Percentiles rank a stretch among this genome's conserved stretches.
Evolutionary conservation across 345 rosid genomes (phyloP).

Genomic region (Syzygium jambos): DNA sequence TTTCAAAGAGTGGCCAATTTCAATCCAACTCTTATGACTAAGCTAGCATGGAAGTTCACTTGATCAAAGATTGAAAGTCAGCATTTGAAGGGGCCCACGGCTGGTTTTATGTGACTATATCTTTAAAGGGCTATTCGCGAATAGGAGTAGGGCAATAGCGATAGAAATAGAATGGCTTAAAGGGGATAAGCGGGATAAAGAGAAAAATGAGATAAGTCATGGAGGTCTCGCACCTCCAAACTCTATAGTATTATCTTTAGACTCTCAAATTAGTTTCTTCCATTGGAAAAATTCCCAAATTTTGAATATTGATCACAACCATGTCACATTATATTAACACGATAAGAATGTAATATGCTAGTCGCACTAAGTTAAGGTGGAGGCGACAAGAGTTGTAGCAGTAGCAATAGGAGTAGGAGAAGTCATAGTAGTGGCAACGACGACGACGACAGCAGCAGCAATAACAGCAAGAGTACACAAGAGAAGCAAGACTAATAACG

Average conservation of each 20-base stretch:
- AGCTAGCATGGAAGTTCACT: background rate
- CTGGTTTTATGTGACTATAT: background rate
- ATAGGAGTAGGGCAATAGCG: background rate
- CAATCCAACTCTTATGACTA: background rate
- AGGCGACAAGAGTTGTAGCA: background rate
- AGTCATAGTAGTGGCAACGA: too few species aligned
- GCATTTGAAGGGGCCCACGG: background rate
- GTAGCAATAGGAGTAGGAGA: background rate
- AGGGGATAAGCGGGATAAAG: too few species aligned
- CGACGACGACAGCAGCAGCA: background rate
- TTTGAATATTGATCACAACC: too few species aligned
- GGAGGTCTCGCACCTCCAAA: too few species aligned
- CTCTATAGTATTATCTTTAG: too few species aligned
- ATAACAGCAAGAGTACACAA: background rate
- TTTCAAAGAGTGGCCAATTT: background rate
- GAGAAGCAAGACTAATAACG: accelerated
- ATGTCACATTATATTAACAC: too few species aligned
- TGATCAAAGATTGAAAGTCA: background rate
- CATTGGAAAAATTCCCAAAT: too few species aligned
- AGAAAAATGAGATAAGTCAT: too few species aligned
- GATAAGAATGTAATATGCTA: background rate
- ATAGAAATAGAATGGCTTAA: background rate
- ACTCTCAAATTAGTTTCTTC: too few species aligned
- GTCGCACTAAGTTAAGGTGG: background rate
- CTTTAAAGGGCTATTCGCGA: background rate